A percentile compares a stretch with the other conserved stretches of the same genome.
Evolutionary conservation across 2,329 filamentous ascomycete genomes (phyloP).

Genomic region (Purpureocillium lavendulum): DNA sequence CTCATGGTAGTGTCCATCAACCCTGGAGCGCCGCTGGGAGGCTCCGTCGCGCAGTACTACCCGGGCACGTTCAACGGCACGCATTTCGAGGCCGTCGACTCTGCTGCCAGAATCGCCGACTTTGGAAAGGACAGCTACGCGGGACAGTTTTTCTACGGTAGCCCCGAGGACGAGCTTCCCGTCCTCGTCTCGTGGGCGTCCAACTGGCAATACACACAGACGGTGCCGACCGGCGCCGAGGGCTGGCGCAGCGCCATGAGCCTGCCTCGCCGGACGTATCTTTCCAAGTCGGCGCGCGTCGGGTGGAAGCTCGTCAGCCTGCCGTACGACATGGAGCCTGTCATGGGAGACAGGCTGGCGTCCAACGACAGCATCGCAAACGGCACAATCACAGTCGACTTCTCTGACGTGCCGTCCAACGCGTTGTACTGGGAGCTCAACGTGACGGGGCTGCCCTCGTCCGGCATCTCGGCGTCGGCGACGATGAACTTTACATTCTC

Average conservation of each 20-base stretch:
- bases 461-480: constrained; percentile 9
- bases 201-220: constrained; percentile 23
- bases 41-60: constrained; percentile 48
- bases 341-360: constrained; percentile 36
- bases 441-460: constrained; percentile 26
- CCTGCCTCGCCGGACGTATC: constrained; percentile 36
- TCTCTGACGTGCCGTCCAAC: constrained; percentile 36
- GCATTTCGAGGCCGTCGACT: constrained; percentile 36
- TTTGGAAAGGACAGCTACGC: constrained; percentile 29
- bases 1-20: constrained; percentile 46
- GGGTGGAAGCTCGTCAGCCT: constrained; percentile 43
- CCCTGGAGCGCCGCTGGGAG: constrained; percentile 47
- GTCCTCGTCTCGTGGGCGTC: constrained; percentile 27
- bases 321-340: constrained; percentile 38
- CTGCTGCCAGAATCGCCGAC: constrained; percentile 18
- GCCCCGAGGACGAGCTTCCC: constrained; percentile 13
- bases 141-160: constrained; percentile 23
- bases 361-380: constrained; percentile 36
- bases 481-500: constrained; percentile 19
- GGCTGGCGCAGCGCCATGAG: constrained; percentile 23
- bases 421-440: constrained; percentile 48
- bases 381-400: constrained; percentile 39
- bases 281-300: constrained; percentile 40
- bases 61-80: constrained; percentile 56
- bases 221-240: constrained; percentile 20